Evolutionary conservation across 306 rosid genomes (phyloP).

Genomic region (Acacia crassicarpa): DNA sequence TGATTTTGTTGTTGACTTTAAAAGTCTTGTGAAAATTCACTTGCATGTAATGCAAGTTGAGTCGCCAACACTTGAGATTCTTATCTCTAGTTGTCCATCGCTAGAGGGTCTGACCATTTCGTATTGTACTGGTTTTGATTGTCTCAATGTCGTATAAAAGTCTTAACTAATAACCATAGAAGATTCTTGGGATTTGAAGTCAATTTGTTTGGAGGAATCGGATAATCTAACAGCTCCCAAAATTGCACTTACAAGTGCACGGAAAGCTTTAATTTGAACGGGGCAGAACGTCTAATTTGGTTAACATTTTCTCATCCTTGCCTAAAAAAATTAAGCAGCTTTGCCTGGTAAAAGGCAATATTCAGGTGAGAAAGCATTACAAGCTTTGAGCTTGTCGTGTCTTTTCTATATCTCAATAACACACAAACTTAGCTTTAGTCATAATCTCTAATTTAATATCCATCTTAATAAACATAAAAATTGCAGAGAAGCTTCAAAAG

Average conservation of each 20-base stretch:
- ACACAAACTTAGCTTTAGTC: too few species aligned
- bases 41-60: background rate
- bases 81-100: slow-evolving; percentile 1
- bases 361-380: slow-evolving; percentile 17
- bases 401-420: too few species aligned
- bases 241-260: background rate
- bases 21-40: background rate
- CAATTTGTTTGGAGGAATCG: slow-evolving; percentile 11
- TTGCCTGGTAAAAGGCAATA: background rate
- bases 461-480: background rate
- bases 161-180: background rate
- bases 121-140: slow-evolving; percentile 1
- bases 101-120: background rate
- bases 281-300: background rate
- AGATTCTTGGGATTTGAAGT: background rate
- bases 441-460: too few species aligned
- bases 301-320: background rate
- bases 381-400: background rate
- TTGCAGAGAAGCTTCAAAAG: background rate
- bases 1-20: slow-evolving; percentile 10
- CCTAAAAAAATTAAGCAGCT: slow-evolving; percentile 2
- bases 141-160: background rate
- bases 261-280: background rate
- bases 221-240: background rate
- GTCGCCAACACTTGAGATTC: background rate